Conservation (phyloP, 352 stramenopile species). For the Phytophthora chlamydospora region DNA sequence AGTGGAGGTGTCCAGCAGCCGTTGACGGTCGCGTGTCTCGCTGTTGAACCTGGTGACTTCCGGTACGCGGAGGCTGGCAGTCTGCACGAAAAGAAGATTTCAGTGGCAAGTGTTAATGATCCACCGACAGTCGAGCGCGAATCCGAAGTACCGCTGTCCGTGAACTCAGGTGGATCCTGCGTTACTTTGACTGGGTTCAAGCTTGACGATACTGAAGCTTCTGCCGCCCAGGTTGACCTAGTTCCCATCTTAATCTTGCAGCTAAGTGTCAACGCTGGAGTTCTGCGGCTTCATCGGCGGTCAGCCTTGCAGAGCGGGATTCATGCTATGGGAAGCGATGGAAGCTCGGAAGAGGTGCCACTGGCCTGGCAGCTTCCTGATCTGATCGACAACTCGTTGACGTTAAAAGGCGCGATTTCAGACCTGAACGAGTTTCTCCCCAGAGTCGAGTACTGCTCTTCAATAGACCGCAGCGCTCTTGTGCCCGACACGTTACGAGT, state of each 20-base stretch:
- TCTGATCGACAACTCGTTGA: constrained; percentile 12
- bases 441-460: constrained; percentile 34
- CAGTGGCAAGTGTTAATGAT: constrained; percentile 29
- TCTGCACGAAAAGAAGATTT: constrained; percentile 29
- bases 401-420: constrained; percentile 21
- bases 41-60: background rate
- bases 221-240: constrained; percentile 14
- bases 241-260: constrained; percentile 24
- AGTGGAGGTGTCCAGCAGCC: background rate
- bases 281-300: constrained; percentile 17
- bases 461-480: background rate
- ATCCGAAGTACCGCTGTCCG: background rate
- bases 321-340: constrained; percentile 5
- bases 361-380: constrained; percentile 22
- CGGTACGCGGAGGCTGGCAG: constrained; percentile 3
- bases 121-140: constrained; percentile 16
- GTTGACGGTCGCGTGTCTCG: constrained; percentile 8
- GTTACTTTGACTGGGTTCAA: constrained; percentile 16
- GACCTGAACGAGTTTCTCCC: constrained; percentile 30
- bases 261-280: constrained; percentile 10
- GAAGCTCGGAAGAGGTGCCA: constrained; percentile 1
- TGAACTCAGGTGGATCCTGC: constrained; percentile 13
- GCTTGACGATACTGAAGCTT: constrained; percentile 25
- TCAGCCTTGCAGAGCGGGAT: constrained; percentile 15
- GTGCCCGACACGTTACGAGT: constrained; percentile 12